Base-by-base conservation (phyloP, 2,329 filamentous ascomycete species). In the Trichoderma citrinoviride region DNA sequence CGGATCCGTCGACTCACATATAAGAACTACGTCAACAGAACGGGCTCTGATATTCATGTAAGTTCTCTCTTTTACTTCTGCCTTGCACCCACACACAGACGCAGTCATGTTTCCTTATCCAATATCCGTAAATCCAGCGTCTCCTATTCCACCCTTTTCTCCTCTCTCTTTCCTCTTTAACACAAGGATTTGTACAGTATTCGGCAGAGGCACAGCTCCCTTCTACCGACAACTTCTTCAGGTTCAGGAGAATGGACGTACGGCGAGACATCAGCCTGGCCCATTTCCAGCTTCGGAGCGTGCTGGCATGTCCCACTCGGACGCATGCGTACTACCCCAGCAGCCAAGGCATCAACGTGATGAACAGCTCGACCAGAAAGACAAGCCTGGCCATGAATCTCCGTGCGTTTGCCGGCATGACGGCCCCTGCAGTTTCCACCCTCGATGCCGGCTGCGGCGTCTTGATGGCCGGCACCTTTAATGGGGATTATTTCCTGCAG, bases 211-310 rank as follows among this genome's bases (percentile, higher is more conserved):
- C 61, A 14, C 68, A 70, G 33, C 71, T 83, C 5, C 77, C 77
- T 0, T 73, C 76, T 14, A 74, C 70, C 1, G 79, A 82, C 19
- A 83, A 76, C 68, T 88, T 83, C 71, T 88, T 88, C 71, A 80
- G 81, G 57, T 90, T 88, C 71, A 80, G 79, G 46, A 80, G 77
- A 44, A 87, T 87, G 80, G 79, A 84, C 66, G 78, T 88, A 47
- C 79, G 81, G 52, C 78, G 78, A 21, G 78, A 86, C 57, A 77
- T 86, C 25, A 78, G 81, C 66, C 74, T 89, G 19, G 78, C 85
- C n/a, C 87, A 90, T 74, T 90, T 89, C 67, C 87, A 90, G 71
- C 78, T 90, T 14, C 84, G 87, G 49, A 88, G 87, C 69, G 78
- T 88, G 17, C 75, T 90, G 21, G 85, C 84, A 2, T 83, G 82